Percentiles rank a stretch among this genome's conserved stretches.
Evolutionary conservation across 371 early-diverging fungal genomes (phyloP).

Genomic region (Actinomucor elegans): DNA sequence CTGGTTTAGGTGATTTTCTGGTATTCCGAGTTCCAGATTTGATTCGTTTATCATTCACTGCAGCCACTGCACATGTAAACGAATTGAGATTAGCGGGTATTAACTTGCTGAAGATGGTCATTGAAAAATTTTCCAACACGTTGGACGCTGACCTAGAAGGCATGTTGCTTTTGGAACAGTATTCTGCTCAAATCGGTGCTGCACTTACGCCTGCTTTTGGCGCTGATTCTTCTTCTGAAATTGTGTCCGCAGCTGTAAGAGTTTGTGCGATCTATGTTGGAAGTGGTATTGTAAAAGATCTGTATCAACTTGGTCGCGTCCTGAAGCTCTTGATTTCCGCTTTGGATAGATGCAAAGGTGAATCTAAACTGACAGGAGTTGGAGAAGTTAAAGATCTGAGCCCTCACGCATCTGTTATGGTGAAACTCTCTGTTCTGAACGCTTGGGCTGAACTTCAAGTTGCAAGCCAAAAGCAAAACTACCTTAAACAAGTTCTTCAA

Average conservation of each 20-base stretch:
- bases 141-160: constrained; percentile 83
- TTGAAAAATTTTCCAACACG: constrained; percentile 67
- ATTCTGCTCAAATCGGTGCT: constrained; percentile 88
- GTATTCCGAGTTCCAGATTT: constrained; percentile 79
- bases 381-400: constrained; percentile 62
- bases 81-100: constrained; percentile 82
- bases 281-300: constrained; percentile 80
- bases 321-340: constrained; percentile 70
- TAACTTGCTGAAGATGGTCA: constrained; percentile 66
- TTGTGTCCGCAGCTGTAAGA: constrained; percentile 77
- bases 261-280: constrained; percentile 85
- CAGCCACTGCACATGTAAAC: constrained; percentile 80
- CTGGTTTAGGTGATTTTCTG: constrained; percentile 68
- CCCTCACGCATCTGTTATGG: constrained; percentile 78
- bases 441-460: constrained; percentile 85
- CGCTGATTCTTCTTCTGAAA: constrained; percentile 74
- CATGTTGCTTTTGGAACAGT: constrained; percentile 81
- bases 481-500: constrained; percentile 61
- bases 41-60: constrained; percentile 83
- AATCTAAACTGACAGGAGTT: constrained; percentile 52
- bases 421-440: constrained; percentile 74
- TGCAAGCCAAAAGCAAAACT: constrained; percentile 57
- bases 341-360: constrained; percentile 71
- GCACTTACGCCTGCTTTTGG: constrained; percentile 88
- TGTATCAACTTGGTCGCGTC: constrained; percentile 73